These are phyloP conservation scores for Malassezia brasiliensis DNA, from an alignment of 1,284 basidiomycete genomes.

Conservation along the genomic window DNA sequence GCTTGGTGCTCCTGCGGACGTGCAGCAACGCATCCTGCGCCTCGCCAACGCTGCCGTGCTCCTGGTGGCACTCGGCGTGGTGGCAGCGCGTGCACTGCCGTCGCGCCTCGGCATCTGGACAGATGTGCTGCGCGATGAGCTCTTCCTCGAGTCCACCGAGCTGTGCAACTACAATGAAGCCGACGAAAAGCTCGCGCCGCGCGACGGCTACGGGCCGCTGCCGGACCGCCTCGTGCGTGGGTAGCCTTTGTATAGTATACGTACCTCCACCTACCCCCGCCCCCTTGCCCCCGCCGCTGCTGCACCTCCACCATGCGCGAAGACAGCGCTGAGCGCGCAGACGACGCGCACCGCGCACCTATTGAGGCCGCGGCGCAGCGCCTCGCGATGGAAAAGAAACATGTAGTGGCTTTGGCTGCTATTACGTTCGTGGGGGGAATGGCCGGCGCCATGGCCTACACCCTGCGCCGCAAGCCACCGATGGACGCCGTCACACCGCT, in stretches of 20 bases:
- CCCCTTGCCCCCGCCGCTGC: background rate
- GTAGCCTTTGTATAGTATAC: background rate
- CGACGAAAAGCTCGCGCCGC: background rate
- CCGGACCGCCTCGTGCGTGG: conserved; percentile 2
- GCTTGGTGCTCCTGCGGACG: background rate
- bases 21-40: conserved; percentile 2
- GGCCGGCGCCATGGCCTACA: conserved; percentile 7
- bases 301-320: background rate
- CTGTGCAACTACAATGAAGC: conserved; percentile 28
- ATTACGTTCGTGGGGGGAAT: conserved; percentile 9
- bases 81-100: background rate
- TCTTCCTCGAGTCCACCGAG: conserved; percentile 41
- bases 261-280: background rate
- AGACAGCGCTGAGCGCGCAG: background rate
- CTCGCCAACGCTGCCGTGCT: background rate
- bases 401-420: background rate
- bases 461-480: background rate
- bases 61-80: background rate
- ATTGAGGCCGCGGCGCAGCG: background rate
- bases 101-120: conserved; percentile 30
- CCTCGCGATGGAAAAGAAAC: background rate
- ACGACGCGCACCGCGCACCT: background rate
- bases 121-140: conserved; percentile 34
- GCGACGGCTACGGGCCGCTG: background rate
- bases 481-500: too few relatives aligned